Base-by-base conservation (phyloP, 2,329 filamentous ascomycete genomes). In the Aspergillus udagawae region DNA sequence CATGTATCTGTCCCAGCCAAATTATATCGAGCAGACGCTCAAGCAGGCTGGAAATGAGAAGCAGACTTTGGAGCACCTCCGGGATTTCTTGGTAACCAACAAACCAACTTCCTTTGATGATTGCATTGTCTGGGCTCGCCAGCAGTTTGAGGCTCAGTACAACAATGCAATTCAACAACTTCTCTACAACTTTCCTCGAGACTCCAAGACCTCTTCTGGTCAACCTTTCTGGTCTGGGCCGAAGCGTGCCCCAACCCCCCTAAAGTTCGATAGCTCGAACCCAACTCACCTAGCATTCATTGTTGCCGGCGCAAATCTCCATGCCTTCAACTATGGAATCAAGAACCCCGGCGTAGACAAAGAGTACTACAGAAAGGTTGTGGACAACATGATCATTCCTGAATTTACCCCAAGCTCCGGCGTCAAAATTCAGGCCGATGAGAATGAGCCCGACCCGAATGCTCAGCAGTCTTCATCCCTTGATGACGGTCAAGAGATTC, bases 241-340 rank as follows among this genome's bases (percentile, higher is more conserved):
- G 51, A 99, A 99, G 85, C 91, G 94, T 69, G 94, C 94, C 12
- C 94, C 94, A 4, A 91, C 95, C 61, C 84, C 93, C 62, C 82
- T 97, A 70, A 92, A 90, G 73, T 99, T 99, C 65, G 90, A 97
- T 67, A 76, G 87, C 49, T 83, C 86, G 59, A 94, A 97, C 76
- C 81, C 87, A 10, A 94, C 91, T 23, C 94, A 99, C 76, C 88
- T 93, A 70, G 86, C 84, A 41, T 99, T 97, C 72, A 82, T 99
- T 54, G 85, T 95, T 60, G 87, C 94, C 20, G 94, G 86, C 7
- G 92, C 94, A 38, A 94, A 95, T 71, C 83, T 99, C 27, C 94
- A 97, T 68, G 94, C 93, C 0, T 99, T 94, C 83, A 99, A 99
- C 80, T 99, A 96, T 76, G 89, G 91, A 59, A 97, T 99, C 75